These are phyloP conservation scores for Yarrowia sp. DNA, from an alignment of 805 yeast genomes.

Conservation along the genomic window DNA sequence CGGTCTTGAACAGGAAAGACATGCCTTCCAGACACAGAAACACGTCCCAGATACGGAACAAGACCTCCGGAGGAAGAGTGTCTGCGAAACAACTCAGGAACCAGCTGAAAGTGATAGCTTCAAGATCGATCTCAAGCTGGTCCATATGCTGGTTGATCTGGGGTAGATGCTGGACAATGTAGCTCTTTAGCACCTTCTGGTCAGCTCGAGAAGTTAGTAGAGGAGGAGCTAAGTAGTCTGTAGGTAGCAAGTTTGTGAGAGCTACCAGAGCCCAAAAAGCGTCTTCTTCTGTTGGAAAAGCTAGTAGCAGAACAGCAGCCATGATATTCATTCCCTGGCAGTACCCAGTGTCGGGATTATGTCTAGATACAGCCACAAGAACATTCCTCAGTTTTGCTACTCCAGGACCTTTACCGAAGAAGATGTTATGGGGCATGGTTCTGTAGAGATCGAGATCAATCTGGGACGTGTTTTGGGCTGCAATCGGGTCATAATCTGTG, in stretches of 20 bases:
- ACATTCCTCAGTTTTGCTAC: constrained; percentile 56
- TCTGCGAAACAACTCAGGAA: constrained; percentile 62
- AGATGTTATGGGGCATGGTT: constrained; percentile 62
- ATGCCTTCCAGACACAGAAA: constrained; percentile 55
- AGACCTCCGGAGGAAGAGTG: constrained; percentile 58
- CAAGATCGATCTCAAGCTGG: constrained; percentile 54
- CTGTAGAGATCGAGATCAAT: constrained; percentile 62
- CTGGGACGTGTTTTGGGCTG: constrained; percentile 54
- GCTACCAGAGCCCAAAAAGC: constrained; percentile 62
- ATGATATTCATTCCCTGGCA: constrained; percentile 68
- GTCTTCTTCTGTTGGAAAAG: constrained; percentile 57
- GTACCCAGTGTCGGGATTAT: constrained; percentile 60
- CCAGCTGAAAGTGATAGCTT: constrained; percentile 63
- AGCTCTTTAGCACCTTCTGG: constrained; percentile 51
- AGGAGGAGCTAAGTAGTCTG: constrained; percentile 53
- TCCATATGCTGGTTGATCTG: constrained; percentile 52
- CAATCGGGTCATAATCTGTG: constrained; percentile 39
- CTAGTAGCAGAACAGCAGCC: constrained; percentile 59
- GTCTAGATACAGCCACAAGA: constrained; percentile 58
- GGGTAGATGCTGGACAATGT: constrained; percentile 54
- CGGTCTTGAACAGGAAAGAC: constrained; percentile 50
- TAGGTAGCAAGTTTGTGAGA: constrained; percentile 57
- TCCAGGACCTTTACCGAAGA: constrained; percentile 65
- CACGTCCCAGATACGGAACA: constrained; percentile 61
- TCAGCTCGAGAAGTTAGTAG: constrained; percentile 53